Evolutionary conservation across 176 grass and related monocot species (phyloP).

Genomic region (Musa acuminata): DNA sequence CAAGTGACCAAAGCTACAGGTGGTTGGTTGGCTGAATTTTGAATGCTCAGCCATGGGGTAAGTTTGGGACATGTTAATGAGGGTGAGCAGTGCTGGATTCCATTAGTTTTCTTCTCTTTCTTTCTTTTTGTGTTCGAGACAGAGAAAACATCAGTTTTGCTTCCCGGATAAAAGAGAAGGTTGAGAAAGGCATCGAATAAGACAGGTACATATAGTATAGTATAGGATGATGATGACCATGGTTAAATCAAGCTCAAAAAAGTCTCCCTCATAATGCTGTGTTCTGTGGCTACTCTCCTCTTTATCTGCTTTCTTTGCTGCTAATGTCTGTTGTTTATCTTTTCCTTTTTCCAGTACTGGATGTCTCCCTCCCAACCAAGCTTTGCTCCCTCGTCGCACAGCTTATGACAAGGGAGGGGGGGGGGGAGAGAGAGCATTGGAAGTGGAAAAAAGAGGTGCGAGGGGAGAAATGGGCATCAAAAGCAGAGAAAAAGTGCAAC

Average conservation of each 20-base stretch:
- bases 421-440: neutral
- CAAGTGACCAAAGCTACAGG: neutral
- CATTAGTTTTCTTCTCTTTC: neutral
- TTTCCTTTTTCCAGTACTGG: neutral
- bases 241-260: neutral
- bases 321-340: neutral
- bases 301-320: neutral
- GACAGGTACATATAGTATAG: conserved; percentile 1
- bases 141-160: neutral
- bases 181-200: conserved; percentile 11
- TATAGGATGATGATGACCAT: neutral
- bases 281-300: no score
- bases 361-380: neutral
- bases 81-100: neutral
- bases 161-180: neutral
- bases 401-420: neutral
- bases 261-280: no score
- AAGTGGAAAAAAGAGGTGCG: neutral
- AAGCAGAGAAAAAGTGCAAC: conserved; percentile 17
- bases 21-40: neutral
- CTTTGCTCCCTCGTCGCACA: neutral
- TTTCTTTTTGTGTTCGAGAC: neutral
- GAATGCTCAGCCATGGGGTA: conserved; percentile 3
- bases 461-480: conserved; percentile 4
- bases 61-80: neutral